Base-by-base conservation (phyloP, 306 rosid genomes). In the Rosa chinensis region DNA sequence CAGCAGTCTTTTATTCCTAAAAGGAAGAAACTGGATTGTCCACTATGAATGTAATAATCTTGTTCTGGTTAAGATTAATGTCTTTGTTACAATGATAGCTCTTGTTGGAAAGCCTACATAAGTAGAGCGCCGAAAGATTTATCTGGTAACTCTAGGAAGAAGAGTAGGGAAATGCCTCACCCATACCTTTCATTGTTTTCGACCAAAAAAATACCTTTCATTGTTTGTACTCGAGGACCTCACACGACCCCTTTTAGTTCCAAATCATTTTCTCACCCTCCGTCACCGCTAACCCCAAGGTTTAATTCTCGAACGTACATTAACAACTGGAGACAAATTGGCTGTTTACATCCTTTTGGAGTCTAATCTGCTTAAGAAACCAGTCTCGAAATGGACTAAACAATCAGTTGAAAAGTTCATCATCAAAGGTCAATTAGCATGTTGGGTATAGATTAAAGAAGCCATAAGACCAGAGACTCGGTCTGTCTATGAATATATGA, bases 401-500 rank as follows among this genome's bases (percentile, higher is more conserved):
- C 52, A 5, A 25, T 6, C 37, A 23, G 58, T 1, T 45, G 4
- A 21, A 25, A 71, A 70, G n/a, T 13, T 23, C 13, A n/a, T 5
- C 73, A 70, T n/a, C 32, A n/a, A 56, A 72, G 25, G 66, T 35
- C 20, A 73, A 73, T 37, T 20, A 73, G 35, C 66, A 73, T 52
- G 77, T 7, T 8, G 9, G 44, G 35, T 4, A 28, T 32, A 43
- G 37, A 44, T 44, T 69, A 43, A 12, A 23, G 39, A 45, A 45
- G 52, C 43, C 35, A 48, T 48, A 10, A 14, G 32, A 14, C 8
- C 20, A 25, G 23, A 28, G 23, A 58, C 6, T 56, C 62, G 2
- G 28, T n/a, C 21, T 53, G 61, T 20, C 9, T 56, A 8, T 52
- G 62, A 56, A n/a, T 8, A 56, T 20, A 3, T 56, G 28, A 23